Conservation (phyloP, 768 basidiomycete genomes). For the Lyophyllum shimeji region DNA sequence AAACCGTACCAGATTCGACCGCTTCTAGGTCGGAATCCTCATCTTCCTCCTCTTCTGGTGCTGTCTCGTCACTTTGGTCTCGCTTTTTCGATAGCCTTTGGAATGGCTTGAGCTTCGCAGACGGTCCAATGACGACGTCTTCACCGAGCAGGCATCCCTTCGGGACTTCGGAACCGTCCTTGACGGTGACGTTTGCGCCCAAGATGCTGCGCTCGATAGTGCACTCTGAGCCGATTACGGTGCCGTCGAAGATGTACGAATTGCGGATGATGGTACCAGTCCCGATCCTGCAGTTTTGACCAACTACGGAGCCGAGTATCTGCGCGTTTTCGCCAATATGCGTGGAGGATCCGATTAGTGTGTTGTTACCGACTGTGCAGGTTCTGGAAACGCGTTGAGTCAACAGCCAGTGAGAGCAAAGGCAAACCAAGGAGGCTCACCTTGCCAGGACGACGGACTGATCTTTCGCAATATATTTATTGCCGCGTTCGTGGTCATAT, state of each 20-base stretch:
- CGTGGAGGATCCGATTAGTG: constrained; percentile 81
- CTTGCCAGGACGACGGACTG: constrained; percentile 80
- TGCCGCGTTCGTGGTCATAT: constrained; percentile 87
- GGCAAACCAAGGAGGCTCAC: constrained; percentile 37
- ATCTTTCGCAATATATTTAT: constrained; percentile 85
- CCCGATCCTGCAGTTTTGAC: constrained; percentile 73
- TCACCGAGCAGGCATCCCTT: constrained; percentile 82
- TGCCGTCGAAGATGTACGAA: constrained; percentile 84
- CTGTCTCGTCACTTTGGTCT: constrained; percentile 31
- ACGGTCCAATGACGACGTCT: constrained; percentile 76
- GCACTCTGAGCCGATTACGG: constrained; percentile 67
- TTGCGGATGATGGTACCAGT: constrained; percentile 63
- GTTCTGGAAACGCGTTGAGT: constrained; percentile 49
- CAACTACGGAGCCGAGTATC: constrained; percentile 76
- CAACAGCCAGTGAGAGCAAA: background rate
- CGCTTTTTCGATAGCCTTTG: constrained; percentile 66
- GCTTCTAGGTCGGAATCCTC: constrained; percentile 67
- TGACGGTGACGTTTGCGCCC: constrained; percentile 73
- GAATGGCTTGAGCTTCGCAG: constrained; percentile 64
- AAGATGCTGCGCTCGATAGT: constrained; percentile 79
- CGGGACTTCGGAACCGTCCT: constrained; percentile 63
- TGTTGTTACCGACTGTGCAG: constrained; percentile 77
- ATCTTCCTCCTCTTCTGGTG: constrained; percentile 34
- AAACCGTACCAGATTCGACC: constrained; percentile 58
- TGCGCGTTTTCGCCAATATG: constrained; percentile 65